Evolutionary conservation across 176 grass and related monocot species (phyloP).

Genomic region (Poa annua): DNA sequence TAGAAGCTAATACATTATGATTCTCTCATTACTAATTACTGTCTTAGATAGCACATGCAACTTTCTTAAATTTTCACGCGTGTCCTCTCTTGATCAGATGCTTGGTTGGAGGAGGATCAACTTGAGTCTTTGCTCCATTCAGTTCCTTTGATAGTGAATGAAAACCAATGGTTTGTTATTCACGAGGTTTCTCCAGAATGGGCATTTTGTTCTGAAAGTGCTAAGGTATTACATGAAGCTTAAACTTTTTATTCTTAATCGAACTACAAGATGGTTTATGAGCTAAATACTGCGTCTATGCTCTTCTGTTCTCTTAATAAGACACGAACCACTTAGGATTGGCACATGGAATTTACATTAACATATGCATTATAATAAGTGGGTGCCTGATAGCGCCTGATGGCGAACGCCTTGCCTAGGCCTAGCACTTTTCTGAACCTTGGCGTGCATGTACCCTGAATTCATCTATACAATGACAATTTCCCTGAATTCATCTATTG

Average conservation of each 20-base stretch:
- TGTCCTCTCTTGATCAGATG: constrained; percentile 48
- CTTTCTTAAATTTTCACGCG: constrained; percentile 13
- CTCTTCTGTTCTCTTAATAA: constrained; percentile 37
- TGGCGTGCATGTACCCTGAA: neutral
- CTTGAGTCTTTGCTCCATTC: constrained; percentile 47
- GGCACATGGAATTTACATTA: neutral
- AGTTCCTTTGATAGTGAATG: constrained; percentile 40
- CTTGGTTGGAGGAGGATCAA: constrained; percentile 73
- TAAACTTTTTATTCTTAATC: constrained; percentile 13
- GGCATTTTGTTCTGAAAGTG: constrained; percentile 76
- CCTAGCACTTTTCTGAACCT: neutral
- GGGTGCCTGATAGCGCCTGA: neutral
- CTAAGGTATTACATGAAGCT: constrained; percentile 67
- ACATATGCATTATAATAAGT: neutral
- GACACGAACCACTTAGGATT: constrained; percentile 11
- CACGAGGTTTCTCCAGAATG: constrained; percentile 80
- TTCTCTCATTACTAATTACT: constrained; percentile 33
- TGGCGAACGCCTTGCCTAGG: neutral
- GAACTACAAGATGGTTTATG: neutral
- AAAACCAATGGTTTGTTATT: constrained; percentile 58
- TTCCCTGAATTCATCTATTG: constrained; percentile 14
- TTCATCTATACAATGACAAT: no score
- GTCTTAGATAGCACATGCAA: constrained; percentile 19
- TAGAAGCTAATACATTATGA: neutral
- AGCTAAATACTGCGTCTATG: neutral